These are phyloP conservation scores for Trichothecium sympodiale DNA, from an alignment of 2,329 filamentous ascomycete species.

Conservation along the genomic window DNA sequence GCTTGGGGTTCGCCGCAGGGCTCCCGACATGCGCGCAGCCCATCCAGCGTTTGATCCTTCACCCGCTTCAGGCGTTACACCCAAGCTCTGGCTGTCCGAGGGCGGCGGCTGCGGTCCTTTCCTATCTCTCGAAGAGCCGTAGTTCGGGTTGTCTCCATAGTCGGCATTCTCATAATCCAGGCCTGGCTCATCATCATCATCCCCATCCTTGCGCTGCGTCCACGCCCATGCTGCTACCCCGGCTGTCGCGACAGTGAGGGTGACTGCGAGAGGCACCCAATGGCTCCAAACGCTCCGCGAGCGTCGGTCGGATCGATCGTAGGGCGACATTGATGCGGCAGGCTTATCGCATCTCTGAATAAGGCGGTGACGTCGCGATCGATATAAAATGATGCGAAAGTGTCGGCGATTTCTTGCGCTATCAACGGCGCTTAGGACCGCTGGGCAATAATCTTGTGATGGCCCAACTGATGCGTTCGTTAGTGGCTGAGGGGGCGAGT, in stretches of 20 bases:
- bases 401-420: not conserved
- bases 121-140: conserved; percentile 28
- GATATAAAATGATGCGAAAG: not conserved
- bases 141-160: conserved; percentile 41
- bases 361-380: not conserved
- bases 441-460: too few species aligned
- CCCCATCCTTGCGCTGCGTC: conserved; percentile 72
- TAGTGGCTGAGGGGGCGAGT: too few species aligned
- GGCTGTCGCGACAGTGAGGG: conserved; percentile 76
- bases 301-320: conserved; percentile 51
- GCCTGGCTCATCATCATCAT: conserved; percentile 45
- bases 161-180: conserved; percentile 36
- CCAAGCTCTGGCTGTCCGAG: conserved; percentile 22
- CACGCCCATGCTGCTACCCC: conserved; percentile 87
- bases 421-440: too few species aligned
- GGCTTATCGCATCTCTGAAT: conserved; percentile 22
- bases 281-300: conserved; percentile 60
- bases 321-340: conserved; percentile 42
- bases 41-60: conserved; percentile 40
- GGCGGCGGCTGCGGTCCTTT: conserved; percentile 23
- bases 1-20: conserved; percentile 70
- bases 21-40: conserved; percentile 69
- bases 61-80: conserved; percentile 16
- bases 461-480: too few species aligned
- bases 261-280: conserved; percentile 82